Conservation (phyloP, 345 rosid genomes). For the Laguncularia racemosa region DNA sequence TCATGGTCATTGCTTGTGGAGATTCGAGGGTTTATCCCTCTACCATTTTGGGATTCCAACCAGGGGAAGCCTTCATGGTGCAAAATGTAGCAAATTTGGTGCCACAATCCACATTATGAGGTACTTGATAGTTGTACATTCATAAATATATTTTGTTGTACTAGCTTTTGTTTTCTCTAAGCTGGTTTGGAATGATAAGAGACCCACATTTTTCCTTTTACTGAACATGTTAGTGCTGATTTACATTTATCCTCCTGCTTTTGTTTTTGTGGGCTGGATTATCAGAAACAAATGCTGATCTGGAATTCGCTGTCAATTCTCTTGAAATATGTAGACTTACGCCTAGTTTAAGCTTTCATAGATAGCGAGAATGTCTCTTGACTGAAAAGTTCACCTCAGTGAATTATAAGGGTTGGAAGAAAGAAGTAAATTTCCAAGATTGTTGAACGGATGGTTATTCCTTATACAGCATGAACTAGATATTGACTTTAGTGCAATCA, state of each 20-base stretch:
- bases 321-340: constrained; percentile 51
- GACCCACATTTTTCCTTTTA: constrained; percentile 2
- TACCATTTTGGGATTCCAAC: constrained; percentile 76
- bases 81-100: too few relatives aligned
- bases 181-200: not conserved
- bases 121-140: too few relatives aligned
- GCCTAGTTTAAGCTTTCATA: too few relatives aligned
- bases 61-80: constrained; percentile 91
- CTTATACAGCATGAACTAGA: too few relatives aligned
- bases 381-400: too few relatives aligned
- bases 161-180: constrained; percentile 64
- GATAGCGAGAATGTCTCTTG: too few relatives aligned
- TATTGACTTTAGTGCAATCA: too few relatives aligned
- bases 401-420: too few relatives aligned
- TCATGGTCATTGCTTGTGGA: constrained; percentile 96
- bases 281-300: constrained; percentile 90
- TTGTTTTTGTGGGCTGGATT: constrained; percentile 64
- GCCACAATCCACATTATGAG: too few relatives aligned
- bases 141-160: constrained; percentile 80
- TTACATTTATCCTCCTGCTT: not conserved
- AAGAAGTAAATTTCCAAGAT: too few relatives aligned
- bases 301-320: constrained; percentile 80
- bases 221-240: too few relatives aligned
- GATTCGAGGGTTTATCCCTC: constrained; percentile 99
- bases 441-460: too few relatives aligned